Conservation (phyloP, 2,329 filamentous ascomycete genomes). For the Diaporthe caulivora region DNA sequence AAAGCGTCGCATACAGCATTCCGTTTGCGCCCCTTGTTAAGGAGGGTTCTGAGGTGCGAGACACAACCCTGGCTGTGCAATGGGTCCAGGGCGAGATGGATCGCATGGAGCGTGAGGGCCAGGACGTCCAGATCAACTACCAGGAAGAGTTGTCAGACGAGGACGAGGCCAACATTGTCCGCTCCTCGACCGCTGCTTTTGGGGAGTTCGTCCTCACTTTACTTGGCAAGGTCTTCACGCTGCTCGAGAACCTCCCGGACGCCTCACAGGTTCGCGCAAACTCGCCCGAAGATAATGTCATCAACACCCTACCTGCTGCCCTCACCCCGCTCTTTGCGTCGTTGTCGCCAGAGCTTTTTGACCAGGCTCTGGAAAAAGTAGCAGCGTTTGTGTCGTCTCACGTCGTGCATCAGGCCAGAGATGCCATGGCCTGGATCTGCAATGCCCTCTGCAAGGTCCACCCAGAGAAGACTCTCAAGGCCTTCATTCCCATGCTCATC, state of each 20-base stretch:
- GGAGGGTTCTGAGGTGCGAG: conserved; percentile 75
- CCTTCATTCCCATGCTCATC: conserved; percentile 90
- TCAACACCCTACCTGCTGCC: conserved; percentile 93
- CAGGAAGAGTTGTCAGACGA: conserved; percentile 83
- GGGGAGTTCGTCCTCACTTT: conserved; percentile 93
- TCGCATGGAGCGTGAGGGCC: conserved; percentile 89
- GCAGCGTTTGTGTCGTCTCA: conserved; percentile 92
- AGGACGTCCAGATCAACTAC: conserved; percentile 89
- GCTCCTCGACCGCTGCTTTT: conserved; percentile 94
- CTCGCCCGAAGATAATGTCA: conserved; percentile 95
- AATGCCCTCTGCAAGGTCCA: conserved; percentile 97
- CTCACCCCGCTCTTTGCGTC: conserved; percentile 91
- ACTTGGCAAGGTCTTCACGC: conserved; percentile 92
- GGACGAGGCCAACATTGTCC: conserved; percentile 87
- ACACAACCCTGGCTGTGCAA: conserved; percentile 83
- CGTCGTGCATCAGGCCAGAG: conserved; percentile 95
- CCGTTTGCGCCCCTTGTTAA: conserved; percentile 87
- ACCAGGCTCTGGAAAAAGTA: conserved; percentile 91
- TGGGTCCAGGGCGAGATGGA: conserved; percentile 97
- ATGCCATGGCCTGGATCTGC: conserved; percentile 99
- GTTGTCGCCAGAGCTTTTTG: conserved; percentile 92
- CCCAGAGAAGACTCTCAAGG: conserved; percentile 90
- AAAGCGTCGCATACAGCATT: conserved; percentile 95
- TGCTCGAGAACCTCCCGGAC: conserved; percentile 95
- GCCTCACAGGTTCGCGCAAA: conserved; percentile 87